Evolutionary conservation across 805 yeast species (phyloP).

Genomic region (Candida parachauliodes): DNA sequence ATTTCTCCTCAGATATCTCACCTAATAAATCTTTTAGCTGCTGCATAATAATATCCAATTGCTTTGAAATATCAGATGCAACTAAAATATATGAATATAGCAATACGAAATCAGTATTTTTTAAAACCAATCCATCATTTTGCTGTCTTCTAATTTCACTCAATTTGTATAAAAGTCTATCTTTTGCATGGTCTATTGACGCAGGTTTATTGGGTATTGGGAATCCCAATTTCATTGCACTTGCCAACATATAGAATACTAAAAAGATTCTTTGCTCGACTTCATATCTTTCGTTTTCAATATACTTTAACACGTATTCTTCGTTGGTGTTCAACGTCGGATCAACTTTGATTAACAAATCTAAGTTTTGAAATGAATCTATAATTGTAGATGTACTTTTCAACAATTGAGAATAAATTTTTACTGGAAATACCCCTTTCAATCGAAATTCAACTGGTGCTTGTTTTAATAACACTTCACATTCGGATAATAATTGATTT

Average conservation of each 20-base stretch:
- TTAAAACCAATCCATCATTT: constrained; percentile 25
- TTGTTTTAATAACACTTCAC: constrained; percentile 58
- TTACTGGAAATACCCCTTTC: constrained; percentile 66
- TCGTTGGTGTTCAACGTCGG: constrained; percentile 52
- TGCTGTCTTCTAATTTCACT: constrained; percentile 49
- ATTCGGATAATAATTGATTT: constrained; percentile 54
- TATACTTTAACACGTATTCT: constrained; percentile 49
- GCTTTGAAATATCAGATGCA: constrained; percentile 62
- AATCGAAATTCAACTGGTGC: constrained; percentile 74
- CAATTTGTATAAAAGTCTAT: constrained; percentile 61
- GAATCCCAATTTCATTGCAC: constrained; percentile 70
- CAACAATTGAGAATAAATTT: constrained; percentile 48
- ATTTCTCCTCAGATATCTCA: constrained; percentile 57
- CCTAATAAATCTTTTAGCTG: constrained; percentile 62
- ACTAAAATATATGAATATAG: constrained; percentile 74
- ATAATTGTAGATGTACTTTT: constrained; percentile 59
- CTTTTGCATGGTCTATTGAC: constrained; percentile 70
- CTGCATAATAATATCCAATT: constrained; percentile 54
- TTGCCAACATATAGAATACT: constrained; percentile 73
- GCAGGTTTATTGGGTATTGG: constrained; percentile 79
- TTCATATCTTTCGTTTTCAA: constrained; percentile 59
- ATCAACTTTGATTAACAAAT: constrained; percentile 63
- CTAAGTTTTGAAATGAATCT: constrained; percentile 73
- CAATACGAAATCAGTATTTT: constrained; percentile 72
- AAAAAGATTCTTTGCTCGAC: constrained; percentile 69